Evolutionary conservation across 2,329 filamentous ascomycete species (phyloP), one percentile per base, ranked within the genome.

Genomic region (Claviceps africana): DNA sequence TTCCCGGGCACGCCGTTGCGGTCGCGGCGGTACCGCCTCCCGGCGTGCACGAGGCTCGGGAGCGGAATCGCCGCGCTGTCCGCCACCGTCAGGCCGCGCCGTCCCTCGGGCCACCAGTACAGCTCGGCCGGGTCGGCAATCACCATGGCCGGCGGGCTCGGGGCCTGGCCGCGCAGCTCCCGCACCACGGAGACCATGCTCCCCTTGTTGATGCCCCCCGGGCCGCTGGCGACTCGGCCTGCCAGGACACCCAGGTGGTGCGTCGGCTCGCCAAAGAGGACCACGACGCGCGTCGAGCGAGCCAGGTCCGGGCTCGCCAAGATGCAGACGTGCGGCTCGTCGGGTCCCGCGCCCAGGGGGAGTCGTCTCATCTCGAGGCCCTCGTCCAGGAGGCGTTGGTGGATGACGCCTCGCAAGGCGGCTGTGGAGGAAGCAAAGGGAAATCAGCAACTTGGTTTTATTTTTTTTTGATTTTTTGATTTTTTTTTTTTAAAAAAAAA

Each of bases 61-160:
- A 83, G 76, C 1, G 83, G 82, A 45, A 84, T 67, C 1, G 72
- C 73, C 8, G 71, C 62, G 72, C 83, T 85, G 3, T 74, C 75
- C 0, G 63, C 62, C 1, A 74, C 64, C 1, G 79, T 85, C 55
- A 95, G 71, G 0, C 81, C 73, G 48, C 77, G 75, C 50, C 74
- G 68, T 1, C 75, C 75, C 50, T 78, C 75, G 42, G 85, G 79
- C 64, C 85, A 87, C 82, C 88, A 96, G 60, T 83, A 72, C 19
- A 86, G 70, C 67, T 94, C 82, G 4, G 87, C 88, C 4, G 81
- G 73, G 63, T 95, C 96, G 46, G 88, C 79, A 28, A 95, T 70
- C 30, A 96, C 69, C 52, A 96, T 69, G 3, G 78, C 85, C 0
- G 76, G 81, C 1, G 69, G 56, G 15, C 65, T 68, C 35, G 65